Evolutionary conservation across 257 asterid species (phyloP).

Genomic region (Gardenia jasminoides): DNA sequence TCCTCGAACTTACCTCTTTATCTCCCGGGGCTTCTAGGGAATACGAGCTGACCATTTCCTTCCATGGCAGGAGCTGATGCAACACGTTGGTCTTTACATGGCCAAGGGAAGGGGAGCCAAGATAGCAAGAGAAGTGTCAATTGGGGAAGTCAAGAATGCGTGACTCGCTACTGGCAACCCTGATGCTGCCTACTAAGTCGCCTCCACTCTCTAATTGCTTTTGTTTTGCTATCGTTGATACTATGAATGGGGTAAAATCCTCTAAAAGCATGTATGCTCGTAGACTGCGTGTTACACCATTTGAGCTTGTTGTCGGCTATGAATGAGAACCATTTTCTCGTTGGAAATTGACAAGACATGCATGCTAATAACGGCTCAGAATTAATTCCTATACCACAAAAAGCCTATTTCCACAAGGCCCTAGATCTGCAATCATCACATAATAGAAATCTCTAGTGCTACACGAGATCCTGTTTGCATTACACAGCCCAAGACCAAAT

Average conservation of each 20-base stretch:
- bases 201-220: no score
- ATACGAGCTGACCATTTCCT: no score
- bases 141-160: slow-evolving; percentile 17
- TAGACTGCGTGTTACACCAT: background rate
- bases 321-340: background rate
- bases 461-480: background rate
- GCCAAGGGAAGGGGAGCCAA: slow-evolving; percentile 90
- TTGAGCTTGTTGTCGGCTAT: background rate
- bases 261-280: background rate
- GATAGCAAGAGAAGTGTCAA: slow-evolving; percentile 59
- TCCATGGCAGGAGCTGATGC: slow-evolving; percentile 63
- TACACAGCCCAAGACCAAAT: background rate
- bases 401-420: background rate
- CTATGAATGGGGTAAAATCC: background rate
- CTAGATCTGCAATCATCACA: background rate
- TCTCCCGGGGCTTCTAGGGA: background rate
- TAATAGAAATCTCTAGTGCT: background rate
- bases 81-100: slow-evolving; percentile 79
- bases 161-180: background rate
- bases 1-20: background rate
- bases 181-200: background rate
- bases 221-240: background rate
- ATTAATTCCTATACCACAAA: background rate
- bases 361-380: background rate
- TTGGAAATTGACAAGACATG: no score